Evolutionary conservation across 2,329 filamentous ascomycete species (phyloP), one percentile per base, ranked within the genome.

Genomic region (Phaeosphaeriaceae sp.): DNA sequence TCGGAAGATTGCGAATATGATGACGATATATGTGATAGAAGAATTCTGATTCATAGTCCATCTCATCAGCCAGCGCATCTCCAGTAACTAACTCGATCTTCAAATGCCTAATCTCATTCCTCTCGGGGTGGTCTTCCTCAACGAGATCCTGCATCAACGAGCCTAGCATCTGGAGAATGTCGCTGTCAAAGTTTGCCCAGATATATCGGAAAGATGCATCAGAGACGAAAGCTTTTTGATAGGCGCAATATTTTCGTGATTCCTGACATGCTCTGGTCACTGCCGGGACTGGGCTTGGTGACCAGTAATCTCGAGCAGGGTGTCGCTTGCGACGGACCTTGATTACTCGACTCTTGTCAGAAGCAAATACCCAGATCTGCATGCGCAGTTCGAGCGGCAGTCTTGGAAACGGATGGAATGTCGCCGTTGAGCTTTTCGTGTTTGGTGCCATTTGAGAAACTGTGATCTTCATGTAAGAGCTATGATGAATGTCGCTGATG

Each of bases 321-420:
- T 24, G 11, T 15, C 17, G 40, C 27, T 17, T 24, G 33, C 45
- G 44, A n/a, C 45, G 44, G 20, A 62, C 51, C 25, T 53, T 53
- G 4, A 62, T 41, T 13, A 52, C 49, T 17, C 57, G 54, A 31
- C 44, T 25, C 27, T 62, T 51, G 6, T 7, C 31, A 11, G 13
- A 13, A 36, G 31, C 31, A 36, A 15, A 36, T 36, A 11, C 11
- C 31, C 31, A 36, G 11, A 36, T 13, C 11, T 36, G 31, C 3
- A 36, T 36, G 15, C 57, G 54, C 15, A 62, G 52, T 44, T 60
- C 54, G 31, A 53, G 46, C 22, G 58, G 54, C 15, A 61, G 48
- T 17, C 54, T 51, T 25, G 51, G 44, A 48, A 61, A 61, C n/a
- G 44, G 58, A 20, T 57, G 48, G 44, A 61, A 61, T 21, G 51